Conservation (phyloP, 768 basidiomycete genomes). For the Albatrellus ellisii region DNA sequence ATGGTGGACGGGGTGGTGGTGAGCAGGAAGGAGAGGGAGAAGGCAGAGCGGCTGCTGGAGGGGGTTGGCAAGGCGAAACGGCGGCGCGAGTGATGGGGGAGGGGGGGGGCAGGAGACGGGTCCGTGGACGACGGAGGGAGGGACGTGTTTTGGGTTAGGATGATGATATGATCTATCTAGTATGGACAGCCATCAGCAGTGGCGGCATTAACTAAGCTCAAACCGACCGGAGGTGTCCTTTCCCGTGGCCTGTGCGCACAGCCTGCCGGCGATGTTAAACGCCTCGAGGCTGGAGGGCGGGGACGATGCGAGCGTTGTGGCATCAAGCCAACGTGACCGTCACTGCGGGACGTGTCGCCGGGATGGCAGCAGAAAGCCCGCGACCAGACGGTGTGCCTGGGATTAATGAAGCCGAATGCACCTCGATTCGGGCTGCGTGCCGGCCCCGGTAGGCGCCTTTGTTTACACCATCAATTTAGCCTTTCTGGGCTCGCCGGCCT, state of each 20-base stretch:
- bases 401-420: slow-evolving; percentile 14
- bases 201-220: slow-evolving; percentile 14
- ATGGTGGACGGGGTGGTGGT: slow-evolving; percentile 82
- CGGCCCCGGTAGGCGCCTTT: slow-evolving; percentile 6
- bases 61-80: slow-evolving; percentile 28
- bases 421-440: slow-evolving; percentile 14
- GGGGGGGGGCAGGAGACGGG: slow-evolving; percentile 7
- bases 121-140: slow-evolving; percentile 6
- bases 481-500: slow-evolving; percentile 7
- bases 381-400: slow-evolving; percentile 12
- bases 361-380: slow-evolving; percentile 7
- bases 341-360: slow-evolving; percentile 7
- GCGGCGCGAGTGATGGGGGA: slow-evolving; percentile 8
- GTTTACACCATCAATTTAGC: slow-evolving; percentile 11
- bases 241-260: neutral
- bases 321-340: neutral
- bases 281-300: neutral
- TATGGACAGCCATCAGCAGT: slow-evolving; percentile 9
- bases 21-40: slow-evolving; percentile 71
- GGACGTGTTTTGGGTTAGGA: slow-evolving; percentile 2
- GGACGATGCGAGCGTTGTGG: neutral
- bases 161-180: neutral
- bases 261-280: neutral
- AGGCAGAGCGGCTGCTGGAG: slow-evolving; percentile 62
- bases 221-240: neutral